Evolutionary conservation across 352 stramenopile species (phyloP).

Genomic region (Pythium oligandrum): DNA sequence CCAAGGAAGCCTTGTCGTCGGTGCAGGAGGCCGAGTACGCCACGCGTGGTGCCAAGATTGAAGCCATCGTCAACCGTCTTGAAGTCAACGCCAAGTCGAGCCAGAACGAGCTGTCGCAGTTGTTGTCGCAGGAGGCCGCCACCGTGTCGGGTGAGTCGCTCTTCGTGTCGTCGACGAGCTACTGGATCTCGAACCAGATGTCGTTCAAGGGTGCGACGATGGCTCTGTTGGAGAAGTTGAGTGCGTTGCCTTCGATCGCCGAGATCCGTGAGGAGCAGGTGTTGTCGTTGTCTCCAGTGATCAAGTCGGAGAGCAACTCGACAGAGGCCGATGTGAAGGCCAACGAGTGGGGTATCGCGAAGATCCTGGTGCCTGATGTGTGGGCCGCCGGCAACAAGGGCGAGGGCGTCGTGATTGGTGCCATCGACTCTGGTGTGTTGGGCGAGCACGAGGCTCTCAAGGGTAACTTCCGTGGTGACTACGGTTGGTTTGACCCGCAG

Average conservation of each 20-base stretch:
- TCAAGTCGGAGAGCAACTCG: background rate
- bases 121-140: background rate
- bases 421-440: constrained; percentile 22
- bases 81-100: constrained; percentile 1
- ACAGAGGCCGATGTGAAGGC: background rate
- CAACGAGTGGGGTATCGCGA: constrained; percentile 19
- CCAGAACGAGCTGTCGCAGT: background rate
- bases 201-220: constrained; percentile 12
- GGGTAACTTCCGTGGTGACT: constrained; percentile 14
- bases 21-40: constrained; percentile 2
- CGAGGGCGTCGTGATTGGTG: constrained; percentile 17
- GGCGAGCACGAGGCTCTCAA: constrained; percentile 19
- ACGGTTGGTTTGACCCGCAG: constrained; percentile 23
- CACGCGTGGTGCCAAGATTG: constrained; percentile 9
- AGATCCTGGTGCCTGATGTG: constrained; percentile 11
- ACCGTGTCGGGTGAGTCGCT: background rate
- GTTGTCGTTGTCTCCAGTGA: background rate
- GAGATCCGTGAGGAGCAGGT: constrained; percentile 15
- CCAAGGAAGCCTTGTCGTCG: constrained; percentile 4
- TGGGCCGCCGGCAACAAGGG: constrained; percentile 13
- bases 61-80: constrained; percentile 8
- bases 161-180: constrained; percentile 9
- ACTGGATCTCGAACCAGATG: constrained; percentile 16
- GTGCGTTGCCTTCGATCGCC: constrained; percentile 3
- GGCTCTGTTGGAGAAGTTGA: constrained; percentile 16